Base-by-base conservation (phyloP, 768 basidiomycete species). In the Podaxis rugospora region DNA sequence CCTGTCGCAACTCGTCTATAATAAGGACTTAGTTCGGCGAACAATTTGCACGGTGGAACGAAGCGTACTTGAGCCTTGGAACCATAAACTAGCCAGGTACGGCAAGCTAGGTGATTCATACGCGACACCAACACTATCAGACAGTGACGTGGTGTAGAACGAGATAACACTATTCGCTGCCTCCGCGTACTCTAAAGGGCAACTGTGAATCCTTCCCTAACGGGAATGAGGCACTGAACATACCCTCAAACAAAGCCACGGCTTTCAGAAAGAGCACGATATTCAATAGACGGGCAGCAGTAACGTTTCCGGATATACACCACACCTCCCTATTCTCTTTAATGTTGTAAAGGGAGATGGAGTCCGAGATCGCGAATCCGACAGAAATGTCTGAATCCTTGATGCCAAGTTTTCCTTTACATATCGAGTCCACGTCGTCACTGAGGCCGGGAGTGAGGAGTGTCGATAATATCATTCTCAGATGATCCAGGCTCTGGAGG, bases 131-230 rank as follows among this genome's bases (percentile, higher is more conserved):
- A 92, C 80, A 6, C 75, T 75, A 16, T 82, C 75, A 0, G 83
- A 79, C 28, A 98, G 76, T 1, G 90, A 87, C 0, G 88, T 82
- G 0, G 88, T 81, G 71, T 94, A 97, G 70, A 92, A 96, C 0
- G 88, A 81, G 62, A 90, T 87, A 21, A 92, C 84, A 0, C 88
- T 86, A 63, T 83, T 88, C 14, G 88, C 88, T 28, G 79, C 79
- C 55, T 88, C 85, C 55, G 87, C 81, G 4, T 86, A 76, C 40
- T 91, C 93, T 93, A 63, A 25, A 40, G n/a, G n/a, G 63, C 21
- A 65, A 35, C 9, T 52, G 51, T 27, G 42, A 55, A n/a, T 28
- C 11, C 25, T 27, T 23, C n/a, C n/a, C 59, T 25, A n/a, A 25
- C 23, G 13, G 25, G 14, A 2, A 6, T 28, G 21, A 27, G 5